A percentile compares a stretch with the other conserved stretches of the same genome.
These are phyloP conservation scores for Trametes elegans DNA, from an alignment of 768 basidiomycete genomes.

Conservation along the genomic window DNA sequence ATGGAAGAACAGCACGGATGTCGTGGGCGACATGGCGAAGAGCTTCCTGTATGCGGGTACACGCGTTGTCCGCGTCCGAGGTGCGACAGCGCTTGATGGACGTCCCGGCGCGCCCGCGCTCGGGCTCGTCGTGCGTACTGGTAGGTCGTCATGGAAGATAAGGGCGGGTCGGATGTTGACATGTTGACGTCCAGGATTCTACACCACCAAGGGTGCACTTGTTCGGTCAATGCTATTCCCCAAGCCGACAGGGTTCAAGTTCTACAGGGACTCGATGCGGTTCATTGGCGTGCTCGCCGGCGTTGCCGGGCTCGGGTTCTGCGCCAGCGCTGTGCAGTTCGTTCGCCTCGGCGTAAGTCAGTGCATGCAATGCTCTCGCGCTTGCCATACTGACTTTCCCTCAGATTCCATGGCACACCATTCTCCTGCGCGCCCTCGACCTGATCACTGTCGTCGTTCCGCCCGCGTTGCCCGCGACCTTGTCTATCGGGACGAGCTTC, in stretches of 20 bases:
- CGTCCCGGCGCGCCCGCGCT: constrained; percentile 60
- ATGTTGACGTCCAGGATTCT: constrained; percentile 60
- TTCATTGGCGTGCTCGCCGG: constrained; percentile 91
- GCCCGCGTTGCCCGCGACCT: constrained; percentile 93
- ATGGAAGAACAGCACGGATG: constrained; percentile 67
- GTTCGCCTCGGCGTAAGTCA: constrained; percentile 83
- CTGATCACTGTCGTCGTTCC: constrained; percentile 97
- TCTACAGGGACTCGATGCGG: constrained; percentile 87
- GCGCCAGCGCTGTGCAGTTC: constrained; percentile 89
- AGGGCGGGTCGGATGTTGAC: neutral
- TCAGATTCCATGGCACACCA: constrained; percentile 87
- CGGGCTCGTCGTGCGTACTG: constrained; percentile 84
- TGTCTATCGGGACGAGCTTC: constrained; percentile 97
- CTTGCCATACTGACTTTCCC: neutral
- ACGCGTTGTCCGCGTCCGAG: constrained; percentile 82
- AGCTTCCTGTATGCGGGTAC: constrained; percentile 91
- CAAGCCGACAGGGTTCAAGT: constrained; percentile 98
- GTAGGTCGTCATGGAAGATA: constrained; percentile 36
- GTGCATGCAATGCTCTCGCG: constrained; percentile 43
- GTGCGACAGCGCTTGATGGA: constrained; percentile 51
- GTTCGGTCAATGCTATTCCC: constrained; percentile 98
- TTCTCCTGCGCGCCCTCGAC: constrained; percentile 88
- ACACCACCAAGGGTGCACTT: constrained; percentile 95
- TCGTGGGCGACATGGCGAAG: constrained; percentile 63
- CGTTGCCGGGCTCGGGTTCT: constrained; percentile 90